Evolutionary conservation across 805 yeast genomes (phyloP), one percentile per base, ranked within the genome.

Genomic region (Myxozyma mucilagina): DNA sequence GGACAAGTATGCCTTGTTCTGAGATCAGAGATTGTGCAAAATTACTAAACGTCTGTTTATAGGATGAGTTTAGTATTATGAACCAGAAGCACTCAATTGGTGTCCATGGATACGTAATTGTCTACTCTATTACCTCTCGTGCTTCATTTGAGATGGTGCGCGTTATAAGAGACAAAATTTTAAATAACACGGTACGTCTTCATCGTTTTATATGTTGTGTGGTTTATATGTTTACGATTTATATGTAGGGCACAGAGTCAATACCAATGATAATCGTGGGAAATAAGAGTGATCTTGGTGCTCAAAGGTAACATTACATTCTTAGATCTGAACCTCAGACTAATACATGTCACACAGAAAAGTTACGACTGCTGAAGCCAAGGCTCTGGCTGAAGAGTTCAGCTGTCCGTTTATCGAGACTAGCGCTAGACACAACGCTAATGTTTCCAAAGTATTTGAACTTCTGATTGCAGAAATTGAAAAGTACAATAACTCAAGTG

Each of bases 191-290:
- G 47, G 70, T 64, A 53, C 39, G 60, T 53, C 6, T n/a, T 32
- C 24, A 18, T 3, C 52, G 18, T 3, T 9, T 16, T 29, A 13
- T 7, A 34, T 7, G 8, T n/a, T 13, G 35, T 29, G 24, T 49
- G n/a, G 38, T 39, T 18, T n/a, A 14, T 24, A 35, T 5, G 4
- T 41, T 29, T 5, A 7, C 13, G 18, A 24, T n/a, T 7, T 18
- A 11, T 36, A 35, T 36, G 18, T 59, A 72, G 53, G 90, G 89
- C 45, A 74, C 80, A 1, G 85, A 85, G 42, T 75, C 81, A 58
- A 88, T 92, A 34, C 97, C 97, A 0, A 86, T 89, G 74, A 82
- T 87, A 34, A 71, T 89, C 64, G 85, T 90, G 8, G 96, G 94
- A 13, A 89, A 89, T 74, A 89, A 89, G 74, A 76, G 82, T 53